A percentile compares a stretch with the other conserved stretches of the same genome.
Conservation (phyloP, 23 red algal genomes). For the Gracilaria domingensis region DNA sequence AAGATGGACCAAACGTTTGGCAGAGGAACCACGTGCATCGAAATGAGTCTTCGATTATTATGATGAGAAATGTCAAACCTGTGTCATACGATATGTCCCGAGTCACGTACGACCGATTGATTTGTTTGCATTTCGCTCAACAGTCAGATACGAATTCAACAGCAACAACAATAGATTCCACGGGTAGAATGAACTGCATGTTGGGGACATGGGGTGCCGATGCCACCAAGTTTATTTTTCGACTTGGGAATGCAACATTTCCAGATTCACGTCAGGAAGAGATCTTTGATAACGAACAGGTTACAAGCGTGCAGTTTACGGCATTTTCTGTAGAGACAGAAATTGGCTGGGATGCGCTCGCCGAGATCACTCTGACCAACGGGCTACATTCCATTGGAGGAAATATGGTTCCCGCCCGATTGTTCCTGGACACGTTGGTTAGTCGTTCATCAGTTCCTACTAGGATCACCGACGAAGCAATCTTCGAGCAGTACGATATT, state of each 20-base stretch:
- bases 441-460: slow-evolving; percentile 9
- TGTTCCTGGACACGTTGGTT: slow-evolving; percentile 18
- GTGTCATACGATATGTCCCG: neutral
- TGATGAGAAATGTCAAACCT: neutral
- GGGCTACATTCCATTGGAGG: slow-evolving; percentile 8
- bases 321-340: neutral
- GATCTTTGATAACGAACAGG: neutral
- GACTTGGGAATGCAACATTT: slow-evolving; percentile 12
- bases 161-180: too few species aligned
- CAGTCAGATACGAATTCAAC: neutral
- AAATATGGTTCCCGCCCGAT: slow-evolving; percentile 7
- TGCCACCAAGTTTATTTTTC: neutral
- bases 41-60: too few species aligned
- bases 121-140: neutral
- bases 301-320: neutral
- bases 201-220: neutral
- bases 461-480: neutral
- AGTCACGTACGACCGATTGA: neutral
- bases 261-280: neutral
- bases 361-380: neutral
- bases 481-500: slow-evolving; percentile 3
- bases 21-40: neutral
- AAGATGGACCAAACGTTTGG: neutral
- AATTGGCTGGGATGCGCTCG: neutral
- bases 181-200: slow-evolving; percentile 12